Conservation (phyloP, 805 yeast genomes). For the Cyberlindnera nakhonratchasimensis region DNA sequence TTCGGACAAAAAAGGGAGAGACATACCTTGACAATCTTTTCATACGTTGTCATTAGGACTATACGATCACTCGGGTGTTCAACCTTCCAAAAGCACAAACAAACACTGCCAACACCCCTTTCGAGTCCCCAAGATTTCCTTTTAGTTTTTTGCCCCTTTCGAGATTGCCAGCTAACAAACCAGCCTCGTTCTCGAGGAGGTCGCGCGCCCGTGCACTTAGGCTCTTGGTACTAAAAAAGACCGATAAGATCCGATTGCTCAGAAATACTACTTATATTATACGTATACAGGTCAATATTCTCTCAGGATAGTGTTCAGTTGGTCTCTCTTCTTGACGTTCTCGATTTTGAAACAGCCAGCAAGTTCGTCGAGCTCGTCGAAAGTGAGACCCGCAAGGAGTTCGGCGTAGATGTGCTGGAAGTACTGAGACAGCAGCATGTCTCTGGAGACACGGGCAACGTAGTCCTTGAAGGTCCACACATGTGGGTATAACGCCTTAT, state of each 20-base stretch:
- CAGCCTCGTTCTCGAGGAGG: too few species aligned
- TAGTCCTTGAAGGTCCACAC: slow-evolving; percentile 38
- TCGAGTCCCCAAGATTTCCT: background rate
- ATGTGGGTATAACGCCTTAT: slow-evolving; percentile 40
- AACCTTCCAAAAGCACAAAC: too few species aligned
- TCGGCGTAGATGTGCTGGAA: slow-evolving; percentile 45
- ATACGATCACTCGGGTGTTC: background rate
- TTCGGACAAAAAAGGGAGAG: background rate
- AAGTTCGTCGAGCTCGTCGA: slow-evolving; percentile 47
- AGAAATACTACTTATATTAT: background rate
- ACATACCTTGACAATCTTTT: slow-evolving; percentile 65
- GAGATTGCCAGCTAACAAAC: background rate
- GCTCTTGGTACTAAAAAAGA: too few species aligned
- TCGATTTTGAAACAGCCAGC: slow-evolving; percentile 50
- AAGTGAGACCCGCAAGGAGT: slow-evolving; percentile 37
- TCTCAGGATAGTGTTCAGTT: slow-evolving; percentile 32
- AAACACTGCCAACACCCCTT: background rate
- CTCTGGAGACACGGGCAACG: slow-evolving; percentile 40
- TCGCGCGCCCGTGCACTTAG: too few species aligned
- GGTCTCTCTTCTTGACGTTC: slow-evolving; percentile 41
- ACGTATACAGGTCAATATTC: slow-evolving; percentile 10
- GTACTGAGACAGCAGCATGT: slow-evolving; percentile 42
- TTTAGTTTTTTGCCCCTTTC: background rate
- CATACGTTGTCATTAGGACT: slow-evolving; percentile 54
- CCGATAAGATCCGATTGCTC: slow-evolving; percentile 1